Base-by-base conservation (phyloP, 352 stramenopile species). In the Phytopythium mirpurense region DNA sequence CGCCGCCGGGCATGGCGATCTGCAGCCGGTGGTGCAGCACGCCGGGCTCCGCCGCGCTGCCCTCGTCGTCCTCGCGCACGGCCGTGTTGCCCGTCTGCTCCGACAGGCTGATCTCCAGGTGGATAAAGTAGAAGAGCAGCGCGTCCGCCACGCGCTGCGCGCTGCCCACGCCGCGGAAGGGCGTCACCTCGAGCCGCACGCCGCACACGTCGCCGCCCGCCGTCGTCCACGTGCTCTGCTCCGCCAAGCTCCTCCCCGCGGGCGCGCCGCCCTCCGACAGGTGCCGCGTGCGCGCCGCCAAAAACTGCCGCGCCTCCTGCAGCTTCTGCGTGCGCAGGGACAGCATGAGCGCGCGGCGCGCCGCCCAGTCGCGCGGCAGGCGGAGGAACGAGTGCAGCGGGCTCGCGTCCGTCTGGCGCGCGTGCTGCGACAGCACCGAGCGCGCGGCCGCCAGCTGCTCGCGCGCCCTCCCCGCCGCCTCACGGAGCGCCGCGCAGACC, bases 91-190 rank as follows among this genome's bases (percentile, higher is more conserved):
- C 72, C 14, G 74, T 64, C 23, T 65, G 63, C 53, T 86, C 72
- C 6, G 74, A 78, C 50, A 82, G 68, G 19, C 59, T 83, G 59
- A 86, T 81, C 57, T 86, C 75, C 24, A 86, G 61, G 59, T 84
- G 82, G 50, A 49, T 59, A 10, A 75, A 71, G 51, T 78, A 83
- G 40, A 71, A 87, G 21, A 68, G 56, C 23, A 79, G 45, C 7
- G 75, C 62, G 16, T 81, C 64, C 35, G 76, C 80, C 15, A 83
- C 63, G 26, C 69, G 56, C 27, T 67, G 64, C 3, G 74, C 65
- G 19, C 54, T 65, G 24, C 50, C 31, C 0, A 54, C 63, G 34
- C 61, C 68, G 36, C 68, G 66, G 26, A 88, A 78, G 29, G 74
- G 78, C 14, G 74, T 63, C 19, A 86, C 62, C 51, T 79, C 70